Evolutionary conservation across 129 eudicot species (phyloP).

Genomic region (Flaveria sonorensis): DNA sequence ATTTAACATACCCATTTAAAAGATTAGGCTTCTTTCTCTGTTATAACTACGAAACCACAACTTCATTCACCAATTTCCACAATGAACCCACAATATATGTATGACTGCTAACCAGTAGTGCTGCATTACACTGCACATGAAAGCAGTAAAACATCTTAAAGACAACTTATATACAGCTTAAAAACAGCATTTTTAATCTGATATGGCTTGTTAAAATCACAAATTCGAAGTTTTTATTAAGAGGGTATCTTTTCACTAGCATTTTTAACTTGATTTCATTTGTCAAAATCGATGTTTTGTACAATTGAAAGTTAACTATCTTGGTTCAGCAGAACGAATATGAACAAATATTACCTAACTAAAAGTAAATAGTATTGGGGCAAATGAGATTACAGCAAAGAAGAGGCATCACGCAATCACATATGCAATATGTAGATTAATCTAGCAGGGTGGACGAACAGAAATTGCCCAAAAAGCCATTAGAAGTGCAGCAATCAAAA

Average conservation of each 20-base stretch:
- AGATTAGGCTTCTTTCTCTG: constrained; percentile 14
- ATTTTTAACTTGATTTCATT: background rate
- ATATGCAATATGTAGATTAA: too few relatives aligned
- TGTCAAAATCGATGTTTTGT: background rate
- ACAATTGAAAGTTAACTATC: background rate
- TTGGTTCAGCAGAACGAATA: too few relatives aligned
- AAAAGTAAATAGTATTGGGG: too few relatives aligned
- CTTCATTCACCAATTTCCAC: constrained; percentile 7
- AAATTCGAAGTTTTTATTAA: background rate
- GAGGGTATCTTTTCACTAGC: background rate
- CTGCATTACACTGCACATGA: background rate
- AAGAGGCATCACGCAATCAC: too few relatives aligned
- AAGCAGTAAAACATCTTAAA: background rate
- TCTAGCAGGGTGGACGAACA: too few relatives aligned
- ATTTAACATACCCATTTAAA: background rate
- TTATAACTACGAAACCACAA: background rate
- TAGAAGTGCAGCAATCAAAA: background rate
- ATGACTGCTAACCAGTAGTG: background rate
- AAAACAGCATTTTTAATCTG: background rate
- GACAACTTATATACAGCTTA: background rate
- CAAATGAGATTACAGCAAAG: too few relatives aligned
- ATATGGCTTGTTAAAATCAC: background rate
- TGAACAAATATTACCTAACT: too few relatives aligned
- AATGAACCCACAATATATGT: background rate
- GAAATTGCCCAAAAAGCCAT: background rate